Base-by-base conservation (phyloP, 495 filamentous ascomycete genomes). In the Penicillium silybi region DNA sequence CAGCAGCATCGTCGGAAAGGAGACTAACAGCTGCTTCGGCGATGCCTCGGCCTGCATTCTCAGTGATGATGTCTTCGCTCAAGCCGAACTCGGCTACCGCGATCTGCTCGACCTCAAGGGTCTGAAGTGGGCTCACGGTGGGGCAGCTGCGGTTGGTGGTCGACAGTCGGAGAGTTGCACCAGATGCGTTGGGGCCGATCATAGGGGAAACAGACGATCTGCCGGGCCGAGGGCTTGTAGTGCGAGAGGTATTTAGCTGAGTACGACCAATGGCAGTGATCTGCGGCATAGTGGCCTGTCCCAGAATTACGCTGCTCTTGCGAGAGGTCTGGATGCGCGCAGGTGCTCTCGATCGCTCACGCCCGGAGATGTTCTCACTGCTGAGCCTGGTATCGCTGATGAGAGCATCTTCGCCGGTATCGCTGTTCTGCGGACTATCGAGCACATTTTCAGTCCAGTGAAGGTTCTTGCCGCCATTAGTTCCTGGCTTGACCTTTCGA, bases 361-460 rank as follows among this genome's bases (percentile, higher is more conserved):
- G 69, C 27, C 75, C 76, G 9, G 80, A 79, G 49, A 79, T 74
- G 23, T 70, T 77, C 13, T 76, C 80, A 46, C 81, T 79, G 52
- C 79, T 78, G 22, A 76, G 66, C 48, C 76, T 78, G n/a, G 76
- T 71, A 50, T 78, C 76, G 56, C 80, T 85, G 20, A 74, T 75
- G 10, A 75, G 74, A 9, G 83, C 78, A 17, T 75, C 73, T 26
- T 87, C 85, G 25, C 82, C 85, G 16, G 83, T 81, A 56, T 90
- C 87, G 54, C 85, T 89, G 63, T 85, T 87, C 50, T 71, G 78
- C 19, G 76, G 77, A 50, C 75, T 72, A 58, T 87, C 86, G 5
- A 97, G 83, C 20, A 97, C 92, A 57, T 95, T 97, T 64, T 97
- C 92, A 1, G 86, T 86, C 61, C 91, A 85, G 66, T 95, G 89